phyloP scores from a whole-genome alignment of 164 flowering plant species.

The Nymphaea thermarum region DNA sequence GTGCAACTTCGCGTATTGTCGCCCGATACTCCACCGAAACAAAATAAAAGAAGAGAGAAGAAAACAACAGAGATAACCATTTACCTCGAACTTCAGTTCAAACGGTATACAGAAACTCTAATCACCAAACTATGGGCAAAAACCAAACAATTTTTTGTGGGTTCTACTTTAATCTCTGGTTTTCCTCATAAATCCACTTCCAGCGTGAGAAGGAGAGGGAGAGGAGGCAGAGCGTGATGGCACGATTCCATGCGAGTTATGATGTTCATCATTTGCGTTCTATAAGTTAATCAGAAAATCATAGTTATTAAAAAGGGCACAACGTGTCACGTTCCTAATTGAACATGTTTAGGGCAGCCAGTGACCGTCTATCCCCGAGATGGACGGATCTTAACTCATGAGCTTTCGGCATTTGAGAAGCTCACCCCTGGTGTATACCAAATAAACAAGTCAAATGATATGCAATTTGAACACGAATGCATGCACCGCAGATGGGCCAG shows the following conservation, averaged over 20 bases:
- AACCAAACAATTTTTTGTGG: not conserved
- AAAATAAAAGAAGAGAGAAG: too few species aligned
- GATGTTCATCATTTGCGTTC: conserved; percentile 2
- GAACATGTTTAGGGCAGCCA: not conserved
- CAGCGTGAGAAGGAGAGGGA: conserved; percentile 4
- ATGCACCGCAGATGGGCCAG: too few species aligned
- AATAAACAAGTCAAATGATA: too few species aligned
- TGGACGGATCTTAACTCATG: not conserved
- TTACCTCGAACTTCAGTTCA: not conserved
- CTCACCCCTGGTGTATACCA: too few species aligned
- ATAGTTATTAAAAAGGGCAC: not conserved
- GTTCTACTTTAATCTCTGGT: not conserved
- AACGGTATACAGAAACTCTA: not conserved
- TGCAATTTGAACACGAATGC: too few species aligned
- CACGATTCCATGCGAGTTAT: conserved; percentile 6
- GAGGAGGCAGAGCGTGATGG: conserved; percentile 1
- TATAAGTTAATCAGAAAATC: conserved; percentile 5
- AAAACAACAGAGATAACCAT: not conserved
- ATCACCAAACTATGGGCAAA: not conserved
- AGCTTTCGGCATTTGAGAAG: not conserved
- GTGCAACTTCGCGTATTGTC: not conserved
- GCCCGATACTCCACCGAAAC: not conserved
- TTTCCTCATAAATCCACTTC: not conserved
- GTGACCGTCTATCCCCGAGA: not conserved
- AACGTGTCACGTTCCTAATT: not conserved